Evolutionary conservation across 2,329 filamentous ascomycete species (phyloP).

Genomic region (Phialophora tarda): DNA sequence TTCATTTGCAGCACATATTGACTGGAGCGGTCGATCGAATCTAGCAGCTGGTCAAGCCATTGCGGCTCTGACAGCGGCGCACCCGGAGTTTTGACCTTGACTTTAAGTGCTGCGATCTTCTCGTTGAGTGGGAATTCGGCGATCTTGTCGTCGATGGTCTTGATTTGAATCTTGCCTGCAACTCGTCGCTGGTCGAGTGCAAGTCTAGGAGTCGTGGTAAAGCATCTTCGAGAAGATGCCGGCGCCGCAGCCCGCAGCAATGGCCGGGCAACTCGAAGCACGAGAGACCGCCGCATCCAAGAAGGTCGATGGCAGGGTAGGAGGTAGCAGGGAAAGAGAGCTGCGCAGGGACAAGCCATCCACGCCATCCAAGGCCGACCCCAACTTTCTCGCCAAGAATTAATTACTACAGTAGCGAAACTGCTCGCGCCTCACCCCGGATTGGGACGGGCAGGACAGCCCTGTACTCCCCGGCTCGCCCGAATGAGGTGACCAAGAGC

Average conservation of each 20-base stretch:
- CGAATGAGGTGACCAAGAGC: too few relatives aligned
- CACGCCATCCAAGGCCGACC: too few relatives aligned
- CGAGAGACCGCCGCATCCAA: conserved; percentile 28
- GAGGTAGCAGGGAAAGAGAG: not conserved
- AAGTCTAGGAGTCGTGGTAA: conserved; percentile 10
- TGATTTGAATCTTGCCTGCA: conserved; percentile 26
- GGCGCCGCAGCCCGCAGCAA: conserved; percentile 21
- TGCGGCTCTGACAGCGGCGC: conserved; percentile 33
- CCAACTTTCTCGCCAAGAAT: too few relatives aligned
- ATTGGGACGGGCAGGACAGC: too few relatives aligned
- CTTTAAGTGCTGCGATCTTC: conserved; percentile 32
- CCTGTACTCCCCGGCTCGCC: too few relatives aligned
- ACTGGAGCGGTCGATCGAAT: conserved; percentile 55
- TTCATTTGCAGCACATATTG: conserved; percentile 60
- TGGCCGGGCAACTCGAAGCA: conserved; percentile 15
- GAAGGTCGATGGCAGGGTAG: not conserved
- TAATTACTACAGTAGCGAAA: too few relatives aligned
- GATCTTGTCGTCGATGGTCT: conserved; percentile 35
- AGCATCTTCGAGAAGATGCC: conserved; percentile 13
- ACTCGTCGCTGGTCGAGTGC: conserved; percentile 18
- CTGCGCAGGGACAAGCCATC: not conserved
- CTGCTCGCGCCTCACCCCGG: too few relatives aligned
- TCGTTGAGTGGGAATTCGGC: conserved; percentile 34
- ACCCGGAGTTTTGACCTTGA: conserved; percentile 31
- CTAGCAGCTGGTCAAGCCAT: conserved; percentile 43